phyloP scores from a whole-genome alignment of 2,329 filamentous ascomycete species.

The Exutisphaerella laricina region DNA sequence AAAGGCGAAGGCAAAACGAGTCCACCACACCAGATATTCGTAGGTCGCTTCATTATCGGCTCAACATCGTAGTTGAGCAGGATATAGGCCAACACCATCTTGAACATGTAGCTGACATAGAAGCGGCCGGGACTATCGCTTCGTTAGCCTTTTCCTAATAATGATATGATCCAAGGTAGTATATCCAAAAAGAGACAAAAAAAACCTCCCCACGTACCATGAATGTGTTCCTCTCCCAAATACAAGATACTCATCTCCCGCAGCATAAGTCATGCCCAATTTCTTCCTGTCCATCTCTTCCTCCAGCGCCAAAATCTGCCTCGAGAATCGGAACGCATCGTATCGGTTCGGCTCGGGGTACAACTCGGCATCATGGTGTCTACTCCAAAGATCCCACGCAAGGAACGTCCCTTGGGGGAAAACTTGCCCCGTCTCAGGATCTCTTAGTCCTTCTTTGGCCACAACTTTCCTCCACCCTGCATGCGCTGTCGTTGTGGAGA shows the following conservation, averaged over 20 bases:
- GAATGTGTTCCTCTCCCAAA: not conserved
- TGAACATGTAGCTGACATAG: not conserved
- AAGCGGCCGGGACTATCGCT: not conserved
- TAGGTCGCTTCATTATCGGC: not conserved
- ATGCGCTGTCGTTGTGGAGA: constrained; percentile 11
- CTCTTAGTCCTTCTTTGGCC: not conserved
- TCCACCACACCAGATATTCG: no score
- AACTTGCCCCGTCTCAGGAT: not conserved
- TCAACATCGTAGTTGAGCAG: not conserved
- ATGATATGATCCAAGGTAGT: no score
- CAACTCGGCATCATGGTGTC: not conserved
- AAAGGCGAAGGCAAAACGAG: no score
- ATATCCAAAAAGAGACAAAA: no score
- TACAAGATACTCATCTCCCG: not conserved
- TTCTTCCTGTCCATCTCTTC: no score
- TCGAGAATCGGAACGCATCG: not conserved
- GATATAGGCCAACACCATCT: not conserved
- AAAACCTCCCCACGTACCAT: no score
- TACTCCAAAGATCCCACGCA: not conserved
- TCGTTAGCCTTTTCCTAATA: not conserved
- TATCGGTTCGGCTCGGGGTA: not conserved
- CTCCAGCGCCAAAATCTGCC: no score
- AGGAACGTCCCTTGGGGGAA: not conserved
- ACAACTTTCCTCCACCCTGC: constrained; percentile 23
- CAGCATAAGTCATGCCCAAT: not conserved